Base-by-base conservation (phyloP, 768 basidiomycete species). In the Agaricus subrufescens region DNA sequence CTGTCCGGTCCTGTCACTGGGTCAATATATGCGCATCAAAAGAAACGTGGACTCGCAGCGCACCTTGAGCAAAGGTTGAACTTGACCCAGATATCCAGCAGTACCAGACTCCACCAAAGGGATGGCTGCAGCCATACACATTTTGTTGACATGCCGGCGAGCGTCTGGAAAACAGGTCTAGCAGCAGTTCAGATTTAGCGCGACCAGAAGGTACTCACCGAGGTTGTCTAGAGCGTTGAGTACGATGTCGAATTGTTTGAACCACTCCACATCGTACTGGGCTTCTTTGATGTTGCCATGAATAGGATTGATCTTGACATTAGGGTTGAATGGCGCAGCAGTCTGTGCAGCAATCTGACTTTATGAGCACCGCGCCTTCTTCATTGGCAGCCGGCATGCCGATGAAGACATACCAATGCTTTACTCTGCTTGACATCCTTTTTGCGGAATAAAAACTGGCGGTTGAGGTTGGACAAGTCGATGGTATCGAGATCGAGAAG, bases 391-490 rank as follows among this genome's bases (percentile, higher is more conserved):
- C 23, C 19, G 19, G 34, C 34, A 8, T 23, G 15, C 6, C 23
- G 30, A 30, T 4, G 14, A 39, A 30, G 39, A 27, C 84, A 43
- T 57, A 93, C 94, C 72, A 95, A 66, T 2, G 96, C 91, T 74
- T 99, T 99, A 64, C 94, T 89, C 65, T 97, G 91, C 67, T 97
- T 97, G 54, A 99, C 89, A 64, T 98, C 94, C 66, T 96, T 96
- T 73, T 98, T 98, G 60, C 83, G 82, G 74, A 99, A 99, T 40
- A 99, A 75, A 69, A 98, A 99, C 64, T 98, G 96, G 23, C 96
- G 83, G 66, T 99, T 99, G 51, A 98, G 76, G 68, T 99, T 99
- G 48, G 94, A 96, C 43, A 99, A 78, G 77, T 99, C 96, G 69
- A 99, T 99, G 19, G 96, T 99, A 72, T 99, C 96, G 60, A 99